Base-by-base conservation (phyloP, 2,329 filamentous ascomycete genomes). In the Hirsutella minnesotensis region DNA sequence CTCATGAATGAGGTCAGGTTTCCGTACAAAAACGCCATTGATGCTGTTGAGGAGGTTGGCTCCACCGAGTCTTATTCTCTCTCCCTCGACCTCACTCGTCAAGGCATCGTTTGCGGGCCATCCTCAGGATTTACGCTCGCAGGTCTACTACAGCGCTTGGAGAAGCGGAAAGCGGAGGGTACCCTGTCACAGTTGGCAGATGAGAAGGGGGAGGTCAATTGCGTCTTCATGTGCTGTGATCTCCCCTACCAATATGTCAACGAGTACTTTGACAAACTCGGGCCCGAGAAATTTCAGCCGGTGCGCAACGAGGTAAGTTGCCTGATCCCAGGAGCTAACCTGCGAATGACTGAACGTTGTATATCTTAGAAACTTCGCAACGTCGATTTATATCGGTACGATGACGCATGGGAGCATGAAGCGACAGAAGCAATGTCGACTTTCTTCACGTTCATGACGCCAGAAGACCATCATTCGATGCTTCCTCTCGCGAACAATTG, bases 151-250 rank as follows among this genome's bases (percentile, higher is more conserved):
- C 64, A 73, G 40, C 67, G 68, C 44, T 53, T 78, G 2, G 61
- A 65, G 43, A 69, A 67, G 47, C 56, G 58, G 16, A 77, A 75
- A 52, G 53, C 57, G 1, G 63, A 63, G 0, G 68, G 65, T 2
- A 68, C 58, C 0, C 54, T 77, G 5, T 45, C 56, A 2, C 57
- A 67, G n/a, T 54, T 77, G 9, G 60, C 66, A 4, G 68, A 67
- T 2, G 56, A 60, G 2, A 61, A 68, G 38, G 67, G 70, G 3
- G 59, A 67, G 63, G 63, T 69, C 9, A 61, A 71, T 41, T 75
- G 70, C 38, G 73, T 77, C 3, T 81, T 81, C 54, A 60, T 79
- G 27, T 80, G 75, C 55, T 77, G 74, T 46, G 77, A 81, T 47
- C 56, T 80, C 18, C 77, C 77, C 0, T 79, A 79, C 49, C 75